A percentile compares a stretch with the other conserved stretches of the same genome.
These are phyloP conservation scores for Monosporozyma yasuniensis DNA, from an alignment of 805 yeast species.

Conservation along the genomic window DNA sequence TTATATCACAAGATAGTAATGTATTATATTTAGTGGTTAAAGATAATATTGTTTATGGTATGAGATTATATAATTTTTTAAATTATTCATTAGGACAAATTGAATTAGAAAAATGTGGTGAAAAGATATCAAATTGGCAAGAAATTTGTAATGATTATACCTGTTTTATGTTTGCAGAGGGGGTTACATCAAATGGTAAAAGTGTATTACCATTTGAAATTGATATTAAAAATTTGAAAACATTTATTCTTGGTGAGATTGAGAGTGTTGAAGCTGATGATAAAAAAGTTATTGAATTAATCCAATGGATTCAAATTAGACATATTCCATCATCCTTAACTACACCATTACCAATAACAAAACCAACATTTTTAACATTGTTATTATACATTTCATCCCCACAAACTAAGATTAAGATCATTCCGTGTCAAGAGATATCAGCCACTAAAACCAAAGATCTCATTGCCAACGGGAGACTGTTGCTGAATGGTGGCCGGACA, in stretches of 20 bases:
- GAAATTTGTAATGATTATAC: constrained; percentile 30
- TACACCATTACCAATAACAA: background rate
- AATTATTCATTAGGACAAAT: constrained; percentile 21
- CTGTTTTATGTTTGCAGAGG: constrained; percentile 61
- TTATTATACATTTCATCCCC: background rate
- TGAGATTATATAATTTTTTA: constrained; percentile 13
- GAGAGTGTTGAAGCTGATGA: background rate
- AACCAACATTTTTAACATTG: background rate
- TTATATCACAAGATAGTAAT: constrained; percentile 19
- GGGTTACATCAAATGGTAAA: constrained; percentile 79
- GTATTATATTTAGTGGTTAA: constrained; percentile 16
- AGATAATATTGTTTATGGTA: constrained; percentile 9
- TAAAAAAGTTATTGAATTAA: background rate
- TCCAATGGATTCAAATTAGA: background rate
- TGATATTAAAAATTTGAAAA: constrained; percentile 14
- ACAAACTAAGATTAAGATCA: background rate
- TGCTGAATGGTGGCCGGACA: background rate
- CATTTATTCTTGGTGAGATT: background rate
- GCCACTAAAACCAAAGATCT: background rate
- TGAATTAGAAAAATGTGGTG: constrained; percentile 9
- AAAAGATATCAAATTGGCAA: constrained; percentile 3
- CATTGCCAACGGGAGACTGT: background rate
- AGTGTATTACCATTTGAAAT: constrained; percentile 53
- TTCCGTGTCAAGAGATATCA: background rate
- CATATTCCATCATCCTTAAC: background rate